Evolutionary conservation across 1,284 basidiomycete genomes (phyloP).

Genomic region (Tylopilus sp.): DNA sequence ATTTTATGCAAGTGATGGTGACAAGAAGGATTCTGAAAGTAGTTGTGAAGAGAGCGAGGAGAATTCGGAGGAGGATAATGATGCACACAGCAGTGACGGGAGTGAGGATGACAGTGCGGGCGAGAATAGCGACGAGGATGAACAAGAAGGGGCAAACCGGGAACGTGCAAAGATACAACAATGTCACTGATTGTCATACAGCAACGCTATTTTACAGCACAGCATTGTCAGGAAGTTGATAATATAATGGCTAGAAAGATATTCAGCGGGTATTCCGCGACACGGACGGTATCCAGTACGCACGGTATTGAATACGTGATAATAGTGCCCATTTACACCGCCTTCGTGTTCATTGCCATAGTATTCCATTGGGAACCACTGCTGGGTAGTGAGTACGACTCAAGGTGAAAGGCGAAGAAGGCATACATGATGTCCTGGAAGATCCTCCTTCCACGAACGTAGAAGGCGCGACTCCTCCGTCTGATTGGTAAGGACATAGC

Average conservation of each 20-base stretch:
- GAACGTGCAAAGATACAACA: constrained; percentile 10
- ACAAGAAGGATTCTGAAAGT: constrained; percentile 23
- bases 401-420: not conserved
- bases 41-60: constrained; percentile 25
- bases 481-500: constrained; percentile 53
- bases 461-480: constrained; percentile 60
- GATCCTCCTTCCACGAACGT: constrained; percentile 61
- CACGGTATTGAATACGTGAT: constrained; percentile 73
- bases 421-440: constrained; percentile 61
- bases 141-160: constrained; percentile 5
- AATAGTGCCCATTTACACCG: constrained; percentile 66
- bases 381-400: not conserved
- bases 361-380: constrained; percentile 78
- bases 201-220: constrained; percentile 37
- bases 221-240: constrained; percentile 53
- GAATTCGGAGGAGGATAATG: constrained; percentile 34
- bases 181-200: constrained; percentile 15
- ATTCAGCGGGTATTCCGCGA: not conserved
- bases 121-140: constrained; percentile 25
- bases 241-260: constrained; percentile 58
- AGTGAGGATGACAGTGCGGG: constrained; percentile 30
- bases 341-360: constrained; percentile 50
- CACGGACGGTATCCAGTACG: constrained; percentile 23
- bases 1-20: constrained; percentile 54
- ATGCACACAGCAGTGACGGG: constrained; percentile 35